Percentiles rank a stretch among this genome's conserved stretches.
phyloP scores from a whole-genome alignment of 805 yeast species.

The Metschnikowia sp. region DNA sequence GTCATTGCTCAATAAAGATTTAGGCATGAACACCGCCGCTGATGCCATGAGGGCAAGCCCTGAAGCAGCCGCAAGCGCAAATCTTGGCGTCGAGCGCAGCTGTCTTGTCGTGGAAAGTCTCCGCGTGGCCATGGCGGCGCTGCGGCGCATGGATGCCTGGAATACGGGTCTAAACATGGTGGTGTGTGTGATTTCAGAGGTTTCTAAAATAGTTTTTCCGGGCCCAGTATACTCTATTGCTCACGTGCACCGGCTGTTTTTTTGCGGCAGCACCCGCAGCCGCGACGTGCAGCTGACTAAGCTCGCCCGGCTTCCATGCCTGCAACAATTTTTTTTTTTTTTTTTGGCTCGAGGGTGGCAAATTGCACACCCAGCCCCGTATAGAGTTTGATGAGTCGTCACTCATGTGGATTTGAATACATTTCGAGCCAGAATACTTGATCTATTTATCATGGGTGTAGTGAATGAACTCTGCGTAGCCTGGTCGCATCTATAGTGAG shows the following conservation, averaged over 20 bases:
- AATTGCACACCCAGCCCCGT: too few species aligned
- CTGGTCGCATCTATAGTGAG: too few species aligned
- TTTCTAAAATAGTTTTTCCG: background rate
- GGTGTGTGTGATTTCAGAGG: background rate
- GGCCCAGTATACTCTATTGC: background rate
- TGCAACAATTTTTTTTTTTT: too few species aligned
- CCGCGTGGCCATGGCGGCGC: constrained; percentile 5
- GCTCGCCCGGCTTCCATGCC: background rate
- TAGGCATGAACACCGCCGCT: constrained; percentile 6
- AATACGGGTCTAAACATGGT: constrained; percentile 17
- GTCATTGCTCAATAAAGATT: constrained; percentile 13
- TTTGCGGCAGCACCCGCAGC: background rate
- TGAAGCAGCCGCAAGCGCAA: constrained; percentile 2
- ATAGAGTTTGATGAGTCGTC: too few species aligned
- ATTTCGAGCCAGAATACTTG: too few species aligned
- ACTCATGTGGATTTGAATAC: too few species aligned
- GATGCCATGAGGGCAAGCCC: constrained; percentile 13
- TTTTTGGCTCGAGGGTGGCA: too few species aligned
- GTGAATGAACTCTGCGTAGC: too few species aligned
- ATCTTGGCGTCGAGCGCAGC: background rate
- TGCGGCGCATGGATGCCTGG: constrained; percentile 13
- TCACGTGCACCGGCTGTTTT: background rate
- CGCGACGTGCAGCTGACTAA: background rate
- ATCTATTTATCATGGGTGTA: too few species aligned
- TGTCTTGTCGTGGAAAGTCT: constrained; percentile 12